Evolutionary conservation across 306 rosid species (phyloP).

Genomic region (Rubus idaeus): DNA sequence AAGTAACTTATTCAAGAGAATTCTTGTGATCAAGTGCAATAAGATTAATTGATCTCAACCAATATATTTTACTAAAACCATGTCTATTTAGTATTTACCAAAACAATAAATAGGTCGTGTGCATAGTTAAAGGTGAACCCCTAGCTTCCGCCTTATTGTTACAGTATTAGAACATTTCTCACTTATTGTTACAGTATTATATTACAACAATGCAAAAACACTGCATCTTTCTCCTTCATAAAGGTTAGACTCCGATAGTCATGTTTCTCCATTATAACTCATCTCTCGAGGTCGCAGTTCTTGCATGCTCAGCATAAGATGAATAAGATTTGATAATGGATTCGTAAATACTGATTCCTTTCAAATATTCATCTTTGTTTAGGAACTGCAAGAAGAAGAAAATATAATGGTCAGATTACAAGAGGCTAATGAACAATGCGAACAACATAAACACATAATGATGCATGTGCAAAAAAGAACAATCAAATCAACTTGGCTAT

Average conservation of each 20-base stretch:
- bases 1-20: too few relatives aligned
- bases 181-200: neutral
- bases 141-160: neutral
- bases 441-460: neutral
- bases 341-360: slow-evolving; percentile 68
- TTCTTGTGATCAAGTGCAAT: too few relatives aligned
- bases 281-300: slow-evolving; percentile 41
- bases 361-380: slow-evolving; percentile 76
- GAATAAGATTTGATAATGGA: slow-evolving; percentile 70
- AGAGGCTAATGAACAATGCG: neutral
- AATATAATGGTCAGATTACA: neutral
- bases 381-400: slow-evolving; percentile 59
- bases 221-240: neutral
- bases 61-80: neutral
- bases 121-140: neutral
- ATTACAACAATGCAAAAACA: slow-evolving; percentile 13
- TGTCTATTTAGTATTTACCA: neutral
- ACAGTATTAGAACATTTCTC: neutral
- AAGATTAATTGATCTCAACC: neutral
- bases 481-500: neutral
- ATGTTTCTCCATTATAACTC: slow-evolving; percentile 53
- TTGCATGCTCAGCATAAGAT: slow-evolving; percentile 42
- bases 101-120: neutral
- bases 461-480: neutral
- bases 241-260: neutral